phyloP scores from a whole-genome alignment of 2,329 filamentous ascomycete species.

The Mycogone perniciosa region DNA sequence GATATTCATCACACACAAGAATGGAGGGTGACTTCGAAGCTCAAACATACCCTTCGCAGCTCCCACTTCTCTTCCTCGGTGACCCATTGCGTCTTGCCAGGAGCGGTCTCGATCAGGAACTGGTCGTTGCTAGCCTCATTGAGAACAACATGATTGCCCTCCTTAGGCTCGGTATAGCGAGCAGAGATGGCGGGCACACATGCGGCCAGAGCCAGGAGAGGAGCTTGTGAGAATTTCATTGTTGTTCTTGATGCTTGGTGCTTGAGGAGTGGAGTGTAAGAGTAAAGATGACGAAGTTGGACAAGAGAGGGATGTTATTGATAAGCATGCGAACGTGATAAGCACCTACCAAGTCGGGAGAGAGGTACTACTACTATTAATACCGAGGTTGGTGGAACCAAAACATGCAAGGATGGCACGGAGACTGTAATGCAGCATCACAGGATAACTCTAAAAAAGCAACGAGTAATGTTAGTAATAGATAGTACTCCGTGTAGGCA shows the following conservation, averaged over 20 bases:
- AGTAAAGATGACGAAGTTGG: not conserved
- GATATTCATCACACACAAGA: not conserved
- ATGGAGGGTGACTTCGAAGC: not conserved
- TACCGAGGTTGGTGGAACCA: too few species aligned
- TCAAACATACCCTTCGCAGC: constrained; percentile 62
- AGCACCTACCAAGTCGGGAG: not conserved
- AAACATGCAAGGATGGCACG: too few species aligned
- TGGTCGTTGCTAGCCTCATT: constrained; percentile 31
- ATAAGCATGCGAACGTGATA: not conserved
- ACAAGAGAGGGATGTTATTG: not conserved
- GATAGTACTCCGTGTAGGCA: too few species aligned
- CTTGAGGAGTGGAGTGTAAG: not conserved
- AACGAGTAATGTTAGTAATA: too few species aligned
- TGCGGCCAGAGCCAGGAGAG: constrained; percentile 48
- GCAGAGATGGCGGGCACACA: constrained; percentile 49
- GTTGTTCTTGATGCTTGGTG: not conserved
- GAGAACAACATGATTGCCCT: constrained; percentile 46
- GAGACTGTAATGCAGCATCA: too few species aligned
- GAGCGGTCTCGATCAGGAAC: constrained; percentile 78
- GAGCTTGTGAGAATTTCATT: constrained; percentile 50
- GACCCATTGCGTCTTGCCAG: constrained; percentile 77
- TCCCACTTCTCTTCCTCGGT: constrained; percentile 95
- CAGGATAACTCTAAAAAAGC: too few species aligned
- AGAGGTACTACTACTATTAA: not conserved
- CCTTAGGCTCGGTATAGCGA: constrained; percentile 49